phyloP scores from a whole-genome alignment of 805 yeast genomes.

The Wickerhamiella brachini region DNA sequence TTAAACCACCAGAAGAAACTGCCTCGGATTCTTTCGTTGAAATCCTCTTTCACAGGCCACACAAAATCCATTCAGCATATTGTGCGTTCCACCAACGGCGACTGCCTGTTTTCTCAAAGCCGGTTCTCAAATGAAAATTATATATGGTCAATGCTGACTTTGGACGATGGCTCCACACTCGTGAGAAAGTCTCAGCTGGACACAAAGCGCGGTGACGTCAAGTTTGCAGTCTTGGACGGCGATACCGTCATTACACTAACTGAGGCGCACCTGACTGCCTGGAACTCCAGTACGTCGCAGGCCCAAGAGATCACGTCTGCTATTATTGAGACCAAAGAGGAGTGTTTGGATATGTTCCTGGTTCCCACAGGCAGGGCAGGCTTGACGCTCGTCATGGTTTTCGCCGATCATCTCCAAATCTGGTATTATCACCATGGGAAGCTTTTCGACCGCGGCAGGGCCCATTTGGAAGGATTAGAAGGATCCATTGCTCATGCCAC shows the following conservation, averaged over 20 bases:
- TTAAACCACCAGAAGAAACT: background rate
- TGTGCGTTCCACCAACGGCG: conserved; percentile 53
- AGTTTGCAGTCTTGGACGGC: conserved; percentile 36
- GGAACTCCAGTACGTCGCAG: conserved; percentile 36
- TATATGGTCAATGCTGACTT: conserved; percentile 39
- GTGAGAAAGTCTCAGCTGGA: conserved; percentile 28
- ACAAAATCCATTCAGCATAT: conserved; percentile 60
- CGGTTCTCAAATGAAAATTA: conserved; percentile 46
- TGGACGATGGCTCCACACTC: conserved; percentile 26
- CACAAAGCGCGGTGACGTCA: conserved; percentile 32
- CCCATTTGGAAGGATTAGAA: background rate
- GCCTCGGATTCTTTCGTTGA: background rate
- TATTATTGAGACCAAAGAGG: background rate
- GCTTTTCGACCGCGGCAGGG: conserved; percentile 21
- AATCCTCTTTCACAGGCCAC: conserved; percentile 66
- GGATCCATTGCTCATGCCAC: background rate
- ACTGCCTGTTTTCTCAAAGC: conserved; percentile 42
- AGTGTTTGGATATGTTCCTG: background rate
- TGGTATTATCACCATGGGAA: conserved; percentile 14
- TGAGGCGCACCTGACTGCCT: conserved; percentile 37
- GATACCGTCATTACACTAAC: conserved; percentile 32
- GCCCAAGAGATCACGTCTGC: conserved; percentile 5
- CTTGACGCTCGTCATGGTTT: conserved; percentile 11
- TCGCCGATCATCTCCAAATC: background rate
- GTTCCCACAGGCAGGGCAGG: background rate